These are phyloP conservation scores for Escovopsis sp. DNA, from an alignment of 2,329 filamentous ascomycete genomes.

Conservation along the genomic window DNA sequence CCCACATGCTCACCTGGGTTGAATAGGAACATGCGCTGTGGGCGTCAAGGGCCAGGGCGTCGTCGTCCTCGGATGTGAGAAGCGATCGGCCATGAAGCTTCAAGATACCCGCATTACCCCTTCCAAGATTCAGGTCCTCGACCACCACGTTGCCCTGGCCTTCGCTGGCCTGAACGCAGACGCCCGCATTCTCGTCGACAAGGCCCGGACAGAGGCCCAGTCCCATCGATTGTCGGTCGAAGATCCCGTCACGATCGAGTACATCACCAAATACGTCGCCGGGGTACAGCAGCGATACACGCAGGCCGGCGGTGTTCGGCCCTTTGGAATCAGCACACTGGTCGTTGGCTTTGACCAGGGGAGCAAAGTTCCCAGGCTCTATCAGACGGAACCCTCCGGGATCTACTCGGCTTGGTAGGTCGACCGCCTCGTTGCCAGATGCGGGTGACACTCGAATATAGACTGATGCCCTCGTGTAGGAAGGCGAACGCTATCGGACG, in stretches of 20 bases:
- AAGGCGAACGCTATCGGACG: constrained; percentile 98
- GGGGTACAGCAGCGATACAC: constrained; percentile 98
- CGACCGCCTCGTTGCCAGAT: neutral
- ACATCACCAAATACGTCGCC: constrained; percentile 98
- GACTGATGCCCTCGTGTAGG: constrained; percentile 35
- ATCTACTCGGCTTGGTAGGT: constrained; percentile 96
- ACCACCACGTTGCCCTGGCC: constrained; percentile 90
- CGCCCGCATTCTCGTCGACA: constrained; percentile 94
- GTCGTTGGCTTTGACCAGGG: constrained; percentile 97
- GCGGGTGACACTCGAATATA: neutral
- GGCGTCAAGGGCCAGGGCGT: constrained; percentile 91
- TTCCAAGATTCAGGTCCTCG: constrained; percentile 93
- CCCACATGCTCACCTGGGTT: constrained; percentile 1
- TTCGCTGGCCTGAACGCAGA: constrained; percentile 97
- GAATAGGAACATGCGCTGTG: constrained; percentile 82
- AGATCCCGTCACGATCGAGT: constrained; percentile 94
- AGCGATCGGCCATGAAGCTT: constrained; percentile 97
- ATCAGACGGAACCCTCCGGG: constrained; percentile 97
- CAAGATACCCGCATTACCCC: constrained; percentile 98
- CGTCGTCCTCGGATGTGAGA: constrained; percentile 94
- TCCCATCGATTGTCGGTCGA: constrained; percentile 94
- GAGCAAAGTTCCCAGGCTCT: constrained; percentile 75
- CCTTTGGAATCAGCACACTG: constrained; percentile 96
- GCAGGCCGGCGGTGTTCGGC: constrained; percentile 92
- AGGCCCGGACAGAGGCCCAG: constrained; percentile 92